Conservation (phyloP, 768 basidiomycete species). For the Tremella mesenterica region DNA sequence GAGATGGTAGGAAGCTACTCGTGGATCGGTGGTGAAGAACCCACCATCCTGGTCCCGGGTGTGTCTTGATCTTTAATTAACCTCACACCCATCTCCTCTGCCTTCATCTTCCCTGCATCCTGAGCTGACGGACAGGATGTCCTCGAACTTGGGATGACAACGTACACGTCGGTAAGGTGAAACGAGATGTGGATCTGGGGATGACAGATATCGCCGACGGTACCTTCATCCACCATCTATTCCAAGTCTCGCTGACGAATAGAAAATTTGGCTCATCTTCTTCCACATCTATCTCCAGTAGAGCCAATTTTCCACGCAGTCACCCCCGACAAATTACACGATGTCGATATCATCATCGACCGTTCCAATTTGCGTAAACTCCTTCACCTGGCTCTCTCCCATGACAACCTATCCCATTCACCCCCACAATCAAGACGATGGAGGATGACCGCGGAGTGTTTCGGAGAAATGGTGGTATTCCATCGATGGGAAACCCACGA, state of each 20-base stretch:
- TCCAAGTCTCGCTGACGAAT: background rate
- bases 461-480: background rate
- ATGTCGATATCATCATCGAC: background rate
- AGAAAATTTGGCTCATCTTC: background rate
- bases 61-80: background rate
- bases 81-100: background rate
- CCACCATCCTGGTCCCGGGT: slow-evolving; percentile 2
- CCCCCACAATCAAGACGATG: background rate
- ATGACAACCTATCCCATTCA: background rate
- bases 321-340: background rate
- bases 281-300: background rate
- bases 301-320: slow-evolving; percentile 1
- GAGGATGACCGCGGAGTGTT: background rate
- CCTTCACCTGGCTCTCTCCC: background rate
- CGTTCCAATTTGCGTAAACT: slow-evolving; percentile 1
- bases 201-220: background rate
- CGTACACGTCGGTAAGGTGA: background rate
- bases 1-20: background rate
- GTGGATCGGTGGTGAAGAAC: background rate
- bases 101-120: background rate
- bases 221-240: background rate
- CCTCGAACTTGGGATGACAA: background rate
- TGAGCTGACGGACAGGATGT: background rate
- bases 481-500: background rate
- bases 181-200: background rate